Evolutionary conservation across 2,329 filamentous ascomycete species (phyloP).

Genomic region (Sporothrix brasiliensis): DNA sequence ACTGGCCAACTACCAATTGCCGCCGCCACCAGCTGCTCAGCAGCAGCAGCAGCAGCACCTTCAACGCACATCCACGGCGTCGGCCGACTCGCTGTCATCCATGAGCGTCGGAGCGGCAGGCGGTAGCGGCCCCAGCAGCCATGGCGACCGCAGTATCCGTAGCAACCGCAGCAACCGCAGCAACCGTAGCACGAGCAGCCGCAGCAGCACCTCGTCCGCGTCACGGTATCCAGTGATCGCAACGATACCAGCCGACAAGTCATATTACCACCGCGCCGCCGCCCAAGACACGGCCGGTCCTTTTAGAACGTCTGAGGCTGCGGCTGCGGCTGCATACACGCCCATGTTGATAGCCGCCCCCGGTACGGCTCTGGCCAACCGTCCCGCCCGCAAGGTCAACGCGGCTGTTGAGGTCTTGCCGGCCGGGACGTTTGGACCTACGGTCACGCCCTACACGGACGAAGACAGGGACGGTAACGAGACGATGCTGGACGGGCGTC

Average conservation of each 20-base stretch:
- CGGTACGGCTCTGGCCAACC: slow-evolving; percentile 43
- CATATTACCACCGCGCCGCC: background rate
- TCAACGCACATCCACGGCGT: slow-evolving; percentile 35
- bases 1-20: slow-evolving; percentile 28
- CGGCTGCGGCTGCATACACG: background rate
- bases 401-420: slow-evolving; percentile 47
- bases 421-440: slow-evolving; percentile 44
- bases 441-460: background rate
- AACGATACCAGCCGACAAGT: background rate
- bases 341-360: background rate
- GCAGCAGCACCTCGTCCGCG: slow-evolving; percentile 20
- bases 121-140: background rate
- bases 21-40: slow-evolving; percentile 33
- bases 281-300: slow-evolving; percentile 14
- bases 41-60: slow-evolving; percentile 30
- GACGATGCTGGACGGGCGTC: background rate
- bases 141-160: slow-evolving; percentile 18
- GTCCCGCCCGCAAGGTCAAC: slow-evolving; percentile 45
- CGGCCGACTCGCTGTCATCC: slow-evolving; percentile 36
- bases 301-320: background rate
- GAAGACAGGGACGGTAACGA: slow-evolving; percentile 17
- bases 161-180: slow-evolving; percentile 16
- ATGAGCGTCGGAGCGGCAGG: background rate
- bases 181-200: slow-evolving; percentile 27
- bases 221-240: background rate